Percentiles rank a stretch among this genome's conserved stretches.
These are phyloP conservation scores for Ustilago crameri DNA, from an alignment of 1,284 basidiomycete genomes.

Conservation along the genomic window DNA sequence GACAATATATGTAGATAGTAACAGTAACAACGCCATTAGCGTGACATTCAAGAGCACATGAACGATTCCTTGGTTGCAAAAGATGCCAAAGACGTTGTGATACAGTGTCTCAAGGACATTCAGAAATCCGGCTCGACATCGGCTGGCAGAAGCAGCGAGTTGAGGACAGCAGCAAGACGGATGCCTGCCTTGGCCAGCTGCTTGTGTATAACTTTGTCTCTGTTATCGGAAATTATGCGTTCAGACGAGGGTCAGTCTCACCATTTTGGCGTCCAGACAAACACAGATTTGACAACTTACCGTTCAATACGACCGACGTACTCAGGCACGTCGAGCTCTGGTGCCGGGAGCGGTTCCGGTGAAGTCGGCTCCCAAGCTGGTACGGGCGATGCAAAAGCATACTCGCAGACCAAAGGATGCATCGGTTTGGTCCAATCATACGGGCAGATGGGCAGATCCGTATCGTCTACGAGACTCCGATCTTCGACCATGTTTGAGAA, in stretches of 20 bases:
- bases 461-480: slow-evolving; percentile 54
- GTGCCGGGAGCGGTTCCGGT: slow-evolving; percentile 48
- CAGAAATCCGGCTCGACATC: neutral
- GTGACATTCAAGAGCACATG: no score
- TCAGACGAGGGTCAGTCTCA: neutral
- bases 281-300: slow-evolving; percentile 10
- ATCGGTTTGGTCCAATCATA: slow-evolving; percentile 69
- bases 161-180: slow-evolving; percentile 82
- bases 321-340: slow-evolving; percentile 85
- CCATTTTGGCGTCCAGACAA: neutral
- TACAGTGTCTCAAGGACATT: no score
- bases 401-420: slow-evolving; percentile 59
- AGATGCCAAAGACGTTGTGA: no score
- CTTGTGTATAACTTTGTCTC: slow-evolving; percentile 80
- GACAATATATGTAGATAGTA: neutral
- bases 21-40: no score
- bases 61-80: no score
- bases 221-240: no score
- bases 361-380: slow-evolving; percentile 33
- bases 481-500: slow-evolving; percentile 15
- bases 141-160: slow-evolving; percentile 70
- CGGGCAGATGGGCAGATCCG: slow-evolving; percentile 76
- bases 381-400: slow-evolving; percentile 77
- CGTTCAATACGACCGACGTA: slow-evolving; percentile 74
- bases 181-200: slow-evolving; percentile 83